Evolutionary conservation across 2,329 filamentous ascomycete genomes (phyloP), one percentile per base, ranked within the genome.

Genomic region (Alternaria ventricosa): DNA sequence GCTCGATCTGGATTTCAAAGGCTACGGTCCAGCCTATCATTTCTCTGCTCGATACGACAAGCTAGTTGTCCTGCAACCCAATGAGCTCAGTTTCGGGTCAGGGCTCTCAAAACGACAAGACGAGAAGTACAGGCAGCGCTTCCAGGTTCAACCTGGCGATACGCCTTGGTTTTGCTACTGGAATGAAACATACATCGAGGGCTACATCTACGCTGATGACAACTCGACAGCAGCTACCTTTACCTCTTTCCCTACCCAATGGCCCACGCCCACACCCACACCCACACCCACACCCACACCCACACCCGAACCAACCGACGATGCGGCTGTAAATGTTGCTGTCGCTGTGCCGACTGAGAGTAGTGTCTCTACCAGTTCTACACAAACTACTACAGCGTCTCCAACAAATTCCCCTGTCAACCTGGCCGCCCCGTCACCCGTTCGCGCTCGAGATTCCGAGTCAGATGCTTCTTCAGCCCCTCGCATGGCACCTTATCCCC

Each of bases 81-180:
- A 79, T 20, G 77, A 81, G 23, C 78, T 82, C 61, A 65, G 67
- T 33, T 71, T 72, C 30, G 76, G 74, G 9, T 63, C 71, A 15
- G 51, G 57, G 22, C 44, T 75, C 27, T 64, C 62, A 45, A 71
- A 72, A 28, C 71, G 74, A 10, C 61, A 73, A 55, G 68, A 70
- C 11, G 66, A 70, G 27, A 68, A 69, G 12, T 77, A 74, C 45
- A 70, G 77, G 55, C 79, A 80, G 61, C 81, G 81, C 43, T 80
- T 83, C 66, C 75, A 82, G 55, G 81, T 84, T 11, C 75, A 81
- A 60, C 82, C 84, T n/a, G 87, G 87, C 9, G 87, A 90, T 36
- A 84, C 84, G 62, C 88, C 89, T 3, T 92, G 89, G 89, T 90
- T 88, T 71, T 92, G 89, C 76, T 87, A 86, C 75, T 92, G 89